phyloP scores from a whole-genome alignment of 2,329 filamentous ascomycete genomes.

The Fusarium oxysporum region DNA sequence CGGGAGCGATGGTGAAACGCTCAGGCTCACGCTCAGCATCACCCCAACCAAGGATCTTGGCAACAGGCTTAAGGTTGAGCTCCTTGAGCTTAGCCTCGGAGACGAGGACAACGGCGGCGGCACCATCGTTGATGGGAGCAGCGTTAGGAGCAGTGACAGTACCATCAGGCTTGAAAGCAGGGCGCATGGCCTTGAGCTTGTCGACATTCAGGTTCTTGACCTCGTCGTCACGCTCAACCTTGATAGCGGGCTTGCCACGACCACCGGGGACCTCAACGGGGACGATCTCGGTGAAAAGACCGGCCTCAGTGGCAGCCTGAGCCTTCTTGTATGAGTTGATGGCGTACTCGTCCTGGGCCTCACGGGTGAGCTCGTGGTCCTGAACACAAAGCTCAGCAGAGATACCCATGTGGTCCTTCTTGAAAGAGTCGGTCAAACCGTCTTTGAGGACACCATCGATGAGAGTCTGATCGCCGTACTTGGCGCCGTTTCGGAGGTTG shows the following conservation, averaged over 20 bases:
- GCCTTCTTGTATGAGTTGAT: conserved; percentile 96
- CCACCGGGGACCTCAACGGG: conserved; percentile 89
- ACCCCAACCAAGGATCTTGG: conserved; percentile 97
- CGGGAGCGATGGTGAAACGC: conserved; percentile 95
- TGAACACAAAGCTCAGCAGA: conserved; percentile 90
- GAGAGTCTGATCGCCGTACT: conserved; percentile 91
- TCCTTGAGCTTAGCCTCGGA: conserved; percentile 95
- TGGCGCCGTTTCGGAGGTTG: conserved; percentile 85
- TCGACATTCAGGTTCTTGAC: conserved; percentile 91
- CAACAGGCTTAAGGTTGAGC: conserved; percentile 89
- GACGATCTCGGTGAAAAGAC: conserved; percentile 88
- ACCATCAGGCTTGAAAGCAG: conserved; percentile 83
- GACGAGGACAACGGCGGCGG: conserved; percentile 90
- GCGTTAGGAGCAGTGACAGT: conserved; percentile 97
- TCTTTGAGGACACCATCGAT: conserved; percentile 95
- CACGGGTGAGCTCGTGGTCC: conserved; percentile 83
- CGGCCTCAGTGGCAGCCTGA: conserved; percentile 83
- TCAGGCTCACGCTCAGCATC: conserved; percentile 91
- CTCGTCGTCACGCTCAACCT: conserved; percentile 90
- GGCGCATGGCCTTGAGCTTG: conserved; percentile 87
- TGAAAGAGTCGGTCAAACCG: conserved; percentile 93
- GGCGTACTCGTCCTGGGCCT: conserved; percentile 94
- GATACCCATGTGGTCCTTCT: conserved; percentile 97
- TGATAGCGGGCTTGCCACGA: conserved; percentile 87
- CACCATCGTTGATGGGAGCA: conserved; percentile 94